Conservation (phyloP, 2,329 filamentous ascomycete genomes). For the Claviceps sp. region DNA sequence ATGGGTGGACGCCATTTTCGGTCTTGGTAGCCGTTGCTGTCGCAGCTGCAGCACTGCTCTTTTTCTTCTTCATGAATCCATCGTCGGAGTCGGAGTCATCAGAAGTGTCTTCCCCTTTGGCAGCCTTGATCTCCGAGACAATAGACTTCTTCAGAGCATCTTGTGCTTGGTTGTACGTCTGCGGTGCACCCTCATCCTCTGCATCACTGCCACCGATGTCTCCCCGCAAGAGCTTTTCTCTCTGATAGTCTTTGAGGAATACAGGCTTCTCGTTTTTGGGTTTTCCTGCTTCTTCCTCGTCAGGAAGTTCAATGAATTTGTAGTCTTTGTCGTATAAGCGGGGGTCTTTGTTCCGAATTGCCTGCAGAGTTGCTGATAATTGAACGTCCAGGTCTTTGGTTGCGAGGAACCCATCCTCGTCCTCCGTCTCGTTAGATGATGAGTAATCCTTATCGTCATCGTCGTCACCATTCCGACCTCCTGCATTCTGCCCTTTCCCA, state of each 20-base stretch:
- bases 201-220: constrained; percentile 45
- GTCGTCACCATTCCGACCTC: constrained; percentile 17
- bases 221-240: constrained; percentile 72
- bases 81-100: constrained; percentile 49
- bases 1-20: constrained; percentile 41
- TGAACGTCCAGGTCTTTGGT: constrained; percentile 77
- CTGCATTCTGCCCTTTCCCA: constrained; percentile 19
- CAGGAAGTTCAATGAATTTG: constrained; percentile 64
- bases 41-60: constrained; percentile 23
- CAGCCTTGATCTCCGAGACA: constrained; percentile 66
- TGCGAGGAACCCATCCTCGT: constrained; percentile 77
- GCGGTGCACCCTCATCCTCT: constrained; percentile 42
- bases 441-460: constrained; percentile 44
- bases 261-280: constrained; percentile 70
- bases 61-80: constrained; percentile 59
- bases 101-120: constrained; percentile 29
- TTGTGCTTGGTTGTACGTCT: constrained; percentile 81
- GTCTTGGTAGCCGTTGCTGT: constrained; percentile 13
- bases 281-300: constrained; percentile 27
- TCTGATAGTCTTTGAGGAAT: constrained; percentile 80
- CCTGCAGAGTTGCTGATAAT: constrained; percentile 74
- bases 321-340: constrained; percentile 70
- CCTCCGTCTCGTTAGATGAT: constrained; percentile 69
- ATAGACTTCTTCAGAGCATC: constrained; percentile 67
- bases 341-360: constrained; percentile 83